Conservation (phyloP, 2,329 filamentous ascomycete genomes). For the Cercospora sojina region DNA sequence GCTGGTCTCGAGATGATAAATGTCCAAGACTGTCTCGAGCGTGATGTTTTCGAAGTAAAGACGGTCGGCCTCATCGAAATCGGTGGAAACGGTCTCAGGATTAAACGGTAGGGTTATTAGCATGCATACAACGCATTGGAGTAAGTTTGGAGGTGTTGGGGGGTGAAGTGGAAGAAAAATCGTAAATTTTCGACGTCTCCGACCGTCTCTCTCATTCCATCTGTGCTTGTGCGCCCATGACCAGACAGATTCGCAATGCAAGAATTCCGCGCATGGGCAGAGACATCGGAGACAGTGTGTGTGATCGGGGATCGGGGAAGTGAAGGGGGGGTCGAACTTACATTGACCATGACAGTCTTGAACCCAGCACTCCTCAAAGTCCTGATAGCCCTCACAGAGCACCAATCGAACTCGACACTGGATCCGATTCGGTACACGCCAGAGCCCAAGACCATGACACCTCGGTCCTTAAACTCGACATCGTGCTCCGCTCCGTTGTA, state of each 20-base stretch:
- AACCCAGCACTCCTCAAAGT: conserved; percentile 79
- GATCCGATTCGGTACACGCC: conserved; percentile 97
- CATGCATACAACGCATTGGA: background rate
- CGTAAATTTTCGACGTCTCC: background rate
- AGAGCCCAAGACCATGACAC: conserved; percentile 93
- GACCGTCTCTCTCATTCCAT: background rate
- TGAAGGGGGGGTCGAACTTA: background rate
- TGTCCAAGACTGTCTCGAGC: conserved; percentile 76
- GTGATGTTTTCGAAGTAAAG: conserved; percentile 84
- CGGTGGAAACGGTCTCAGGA: conserved; percentile 73
- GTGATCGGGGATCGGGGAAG: background rate
- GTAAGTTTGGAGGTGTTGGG: too few species aligned
- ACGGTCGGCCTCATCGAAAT: conserved; percentile 91
- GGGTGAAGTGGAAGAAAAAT: background rate
- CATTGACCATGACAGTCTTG: conserved; percentile 64
- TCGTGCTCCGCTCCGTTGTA: conserved; percentile 91
- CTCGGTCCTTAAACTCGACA: conserved; percentile 79
- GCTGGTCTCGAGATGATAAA: conserved; percentile 79
- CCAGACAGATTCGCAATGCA: background rate
- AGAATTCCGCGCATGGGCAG: background rate
- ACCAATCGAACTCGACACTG: conserved; percentile 99
- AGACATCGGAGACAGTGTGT: background rate
- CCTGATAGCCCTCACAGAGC: conserved; percentile 88
- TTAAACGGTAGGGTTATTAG: conserved; percentile 48
- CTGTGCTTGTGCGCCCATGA: background rate